phyloP scores from a whole-genome alignment of 2,329 filamentous ascomycete species.

The Gliomastix tumulicola region DNA sequence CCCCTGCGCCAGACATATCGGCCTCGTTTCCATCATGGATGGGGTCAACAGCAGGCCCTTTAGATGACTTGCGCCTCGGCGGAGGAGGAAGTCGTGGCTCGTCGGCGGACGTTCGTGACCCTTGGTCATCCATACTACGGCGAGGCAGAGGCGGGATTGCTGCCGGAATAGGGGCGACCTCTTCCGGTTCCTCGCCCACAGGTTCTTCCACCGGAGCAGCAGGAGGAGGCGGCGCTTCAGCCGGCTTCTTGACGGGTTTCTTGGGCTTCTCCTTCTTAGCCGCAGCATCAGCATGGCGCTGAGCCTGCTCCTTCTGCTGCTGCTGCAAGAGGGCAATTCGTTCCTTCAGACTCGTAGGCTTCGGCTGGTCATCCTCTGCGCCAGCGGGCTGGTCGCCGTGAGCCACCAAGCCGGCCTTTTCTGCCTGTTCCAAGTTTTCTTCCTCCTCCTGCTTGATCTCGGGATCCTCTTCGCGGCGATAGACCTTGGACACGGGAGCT shows the following conservation, averaged over 20 bases:
- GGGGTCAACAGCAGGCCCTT: slow-evolving; percentile 31
- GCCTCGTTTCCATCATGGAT: slow-evolving; percentile 56
- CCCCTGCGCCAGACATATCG: slow-evolving; percentile 57
- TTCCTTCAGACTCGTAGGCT: slow-evolving; percentile 90
- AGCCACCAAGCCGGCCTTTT: slow-evolving; percentile 56
- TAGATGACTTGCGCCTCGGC: slow-evolving; percentile 46
- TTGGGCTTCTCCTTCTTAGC: slow-evolving; percentile 87
- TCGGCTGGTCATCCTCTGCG: slow-evolving; percentile 71
- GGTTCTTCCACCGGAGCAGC: no score
- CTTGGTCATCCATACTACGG: slow-evolving; percentile 1
- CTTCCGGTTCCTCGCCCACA: slow-evolving; percentile 20
- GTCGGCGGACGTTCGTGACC: slow-evolving; percentile 40
- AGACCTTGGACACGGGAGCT: slow-evolving; percentile 64
- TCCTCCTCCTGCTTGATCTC: slow-evolving; percentile 59
- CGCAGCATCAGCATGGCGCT: slow-evolving; percentile 69
- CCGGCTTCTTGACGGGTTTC: slow-evolving; percentile 61
- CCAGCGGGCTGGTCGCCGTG: slow-evolving; percentile 34
- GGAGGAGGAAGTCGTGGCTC: slow-evolving; percentile 29
- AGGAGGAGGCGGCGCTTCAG: slow-evolving; percentile 19
- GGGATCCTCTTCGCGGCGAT: slow-evolving; percentile 83
- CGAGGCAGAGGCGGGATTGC: neutral
- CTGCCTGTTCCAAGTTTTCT: slow-evolving; percentile 59
- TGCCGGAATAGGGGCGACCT: slow-evolving; percentile 24
- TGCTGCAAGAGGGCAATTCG: slow-evolving; percentile 90
- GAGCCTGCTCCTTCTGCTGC: slow-evolving; percentile 85